Evolutionary conservation across 345 rosid genomes (phyloP).

Genomic region (Brassica juncea): DNA sequence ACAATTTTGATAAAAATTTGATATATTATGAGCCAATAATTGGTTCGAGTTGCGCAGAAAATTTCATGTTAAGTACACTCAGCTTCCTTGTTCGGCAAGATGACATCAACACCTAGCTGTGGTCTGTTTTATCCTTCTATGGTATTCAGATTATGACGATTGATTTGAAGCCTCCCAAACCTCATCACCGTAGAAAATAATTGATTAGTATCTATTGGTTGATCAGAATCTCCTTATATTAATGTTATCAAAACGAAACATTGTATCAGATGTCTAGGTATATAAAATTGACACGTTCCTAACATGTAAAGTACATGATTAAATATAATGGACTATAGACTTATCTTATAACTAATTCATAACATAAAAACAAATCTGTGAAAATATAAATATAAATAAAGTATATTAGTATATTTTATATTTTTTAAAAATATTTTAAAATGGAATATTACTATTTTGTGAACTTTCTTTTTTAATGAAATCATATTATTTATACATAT

Average conservation of each 20-base stretch:
- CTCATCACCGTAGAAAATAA: background rate
- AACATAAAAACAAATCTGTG: too few species aligned
- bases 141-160: conserved; percentile 35
- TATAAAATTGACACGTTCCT: conserved; percentile 36
- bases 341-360: background rate
- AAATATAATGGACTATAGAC: background rate
- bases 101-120: conserved; percentile 37
- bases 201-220: conserved; percentile 8
- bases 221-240: conserved; percentile 6
- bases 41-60: background rate
- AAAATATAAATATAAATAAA: too few species aligned
- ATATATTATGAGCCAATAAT: background rate
- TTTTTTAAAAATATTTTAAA: too few species aligned
- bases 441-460: too few species aligned
- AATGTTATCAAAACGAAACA: conserved; percentile 10
- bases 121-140: conserved; percentile 43
- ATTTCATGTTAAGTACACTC: conserved; percentile 16
- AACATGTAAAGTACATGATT: conserved; percentile 14
- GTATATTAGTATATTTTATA: too few species aligned
- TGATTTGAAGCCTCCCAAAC: conserved; percentile 39
- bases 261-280: conserved; percentile 16
- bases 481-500: too few species aligned
- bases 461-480: too few species aligned
- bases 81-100: conserved; percentile 41
- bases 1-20: background rate